Percentiles rank a stretch among this genome's conserved stretches.
Conservation (phyloP, 768 basidiomycete genomes). For the Multifurca ochricompacta region DNA sequence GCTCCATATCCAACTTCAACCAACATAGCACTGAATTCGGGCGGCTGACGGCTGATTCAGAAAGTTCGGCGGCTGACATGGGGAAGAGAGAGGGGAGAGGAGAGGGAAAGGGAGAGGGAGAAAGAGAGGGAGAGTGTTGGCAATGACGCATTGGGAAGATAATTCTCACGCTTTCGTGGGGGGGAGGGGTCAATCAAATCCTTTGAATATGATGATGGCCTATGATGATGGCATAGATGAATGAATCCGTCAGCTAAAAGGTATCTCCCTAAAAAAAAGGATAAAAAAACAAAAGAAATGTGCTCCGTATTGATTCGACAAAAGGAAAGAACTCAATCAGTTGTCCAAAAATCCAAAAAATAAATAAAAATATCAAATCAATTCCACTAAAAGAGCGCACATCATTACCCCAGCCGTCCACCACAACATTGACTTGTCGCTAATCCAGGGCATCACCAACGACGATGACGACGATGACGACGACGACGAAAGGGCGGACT, state of each 20-base stretch:
- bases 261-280: not conserved
- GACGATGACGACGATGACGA: constrained; percentile 12
- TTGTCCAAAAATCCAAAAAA: not conserved
- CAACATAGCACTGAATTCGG: no score
- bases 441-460: not conserved
- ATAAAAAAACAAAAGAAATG: not conserved
- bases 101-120: no score
- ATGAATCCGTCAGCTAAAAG: not conserved
- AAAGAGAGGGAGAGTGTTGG: no score
- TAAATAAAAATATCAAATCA: not conserved
- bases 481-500: constrained; percentile 1
- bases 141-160: no score
- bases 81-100: no score
- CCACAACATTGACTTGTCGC: not conserved
- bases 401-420: not conserved
- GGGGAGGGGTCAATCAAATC: no score
- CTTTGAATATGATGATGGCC: no score
- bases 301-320: not conserved
- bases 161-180: no score
- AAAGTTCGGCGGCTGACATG: no score
- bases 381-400: not conserved
- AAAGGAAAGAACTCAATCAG: not conserved
- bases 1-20: no score
- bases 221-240: not conserved
- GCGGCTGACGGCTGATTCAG: no score